phyloP scores from a whole-genome alignment of 139 green algal species.

The Coccomyxa sp. region DNA sequence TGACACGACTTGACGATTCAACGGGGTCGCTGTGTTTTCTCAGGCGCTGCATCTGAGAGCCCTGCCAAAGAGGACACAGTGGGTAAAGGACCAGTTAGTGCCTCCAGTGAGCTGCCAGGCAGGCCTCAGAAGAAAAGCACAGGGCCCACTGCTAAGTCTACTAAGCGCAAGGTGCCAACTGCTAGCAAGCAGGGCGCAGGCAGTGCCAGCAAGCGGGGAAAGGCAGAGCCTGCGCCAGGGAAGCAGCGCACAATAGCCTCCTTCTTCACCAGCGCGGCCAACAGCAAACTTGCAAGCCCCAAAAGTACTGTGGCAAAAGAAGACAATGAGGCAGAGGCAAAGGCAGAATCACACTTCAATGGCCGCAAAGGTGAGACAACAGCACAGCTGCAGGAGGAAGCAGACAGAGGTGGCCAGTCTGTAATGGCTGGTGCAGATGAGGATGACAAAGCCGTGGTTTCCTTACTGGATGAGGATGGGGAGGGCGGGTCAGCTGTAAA shows the following conservation, averaged over 20 bases:
- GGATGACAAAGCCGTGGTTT: neutral
- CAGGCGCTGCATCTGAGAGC: too few species aligned
- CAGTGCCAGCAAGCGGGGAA: neutral
- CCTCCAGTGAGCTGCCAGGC: too few species aligned
- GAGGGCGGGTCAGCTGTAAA: neutral
- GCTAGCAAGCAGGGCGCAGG: neutral
- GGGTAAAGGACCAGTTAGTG: too few species aligned
- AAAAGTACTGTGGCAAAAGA: neutral
- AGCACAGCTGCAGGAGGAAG: too few species aligned
- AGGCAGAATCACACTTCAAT: neutral
- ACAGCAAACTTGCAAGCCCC: neutral
- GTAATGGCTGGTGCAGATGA: neutral
- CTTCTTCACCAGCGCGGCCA: neutral
- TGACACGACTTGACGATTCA: too few species aligned
- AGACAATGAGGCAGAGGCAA: neutral
- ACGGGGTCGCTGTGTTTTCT: too few species aligned
- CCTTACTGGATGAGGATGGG: neutral
- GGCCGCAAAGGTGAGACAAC: too few species aligned
- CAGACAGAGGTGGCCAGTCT: too few species aligned
- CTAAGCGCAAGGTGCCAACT: neutral
- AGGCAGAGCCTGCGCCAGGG: neutral
- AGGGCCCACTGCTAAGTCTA: neutral
- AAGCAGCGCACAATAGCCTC: neutral
- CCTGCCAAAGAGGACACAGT: too few species aligned
- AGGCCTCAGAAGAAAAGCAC: neutral